Conservation (phyloP, 495 filamentous ascomycete genomes). For the Letharia lupina region DNA sequence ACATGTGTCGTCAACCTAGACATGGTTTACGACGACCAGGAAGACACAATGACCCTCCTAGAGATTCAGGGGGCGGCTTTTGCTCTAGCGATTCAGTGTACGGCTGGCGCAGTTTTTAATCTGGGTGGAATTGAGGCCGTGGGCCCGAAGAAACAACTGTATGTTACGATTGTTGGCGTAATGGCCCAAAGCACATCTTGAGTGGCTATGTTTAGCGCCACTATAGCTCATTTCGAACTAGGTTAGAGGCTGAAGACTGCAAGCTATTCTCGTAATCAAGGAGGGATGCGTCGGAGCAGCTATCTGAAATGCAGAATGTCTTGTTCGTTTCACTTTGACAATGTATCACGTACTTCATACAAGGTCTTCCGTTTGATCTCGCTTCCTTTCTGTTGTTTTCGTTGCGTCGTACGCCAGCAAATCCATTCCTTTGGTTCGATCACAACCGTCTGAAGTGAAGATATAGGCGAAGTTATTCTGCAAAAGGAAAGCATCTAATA, state of each 20-base stretch:
- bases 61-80: neutral
- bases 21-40: neutral
- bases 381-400: neutral
- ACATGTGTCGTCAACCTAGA: neutral
- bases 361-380: neutral
- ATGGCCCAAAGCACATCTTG: neutral
- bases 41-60: neutral
- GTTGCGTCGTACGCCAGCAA: neutral
- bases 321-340: no score
- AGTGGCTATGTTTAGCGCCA: neutral
- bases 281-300: neutral
- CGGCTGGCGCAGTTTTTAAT: neutral
- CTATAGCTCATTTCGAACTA: neutral
- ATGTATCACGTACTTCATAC: no score
- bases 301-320: no score
- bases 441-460: neutral
- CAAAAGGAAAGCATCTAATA: neutral
- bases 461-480: neutral
- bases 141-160: neutral
- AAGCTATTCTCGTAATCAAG: neutral
- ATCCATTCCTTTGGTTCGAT: neutral
- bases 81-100: neutral
- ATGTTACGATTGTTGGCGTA: neutral
- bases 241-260: no score
- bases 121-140: neutral